Conservation (phyloP, 257 asterid species). For the Forsythia suspensa region DNA sequence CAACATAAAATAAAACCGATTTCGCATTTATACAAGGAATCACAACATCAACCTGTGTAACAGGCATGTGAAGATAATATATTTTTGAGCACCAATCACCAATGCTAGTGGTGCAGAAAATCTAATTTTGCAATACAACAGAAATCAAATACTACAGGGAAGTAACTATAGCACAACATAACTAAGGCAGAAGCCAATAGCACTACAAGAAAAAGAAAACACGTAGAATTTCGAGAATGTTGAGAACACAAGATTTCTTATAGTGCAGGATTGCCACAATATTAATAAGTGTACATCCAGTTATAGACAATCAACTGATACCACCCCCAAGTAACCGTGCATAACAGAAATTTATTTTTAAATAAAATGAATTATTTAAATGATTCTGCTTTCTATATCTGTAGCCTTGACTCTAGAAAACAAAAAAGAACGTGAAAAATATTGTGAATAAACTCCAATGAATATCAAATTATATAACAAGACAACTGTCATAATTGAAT, state of each 20-base stretch:
- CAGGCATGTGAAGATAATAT: background rate
- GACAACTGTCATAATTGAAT: background rate
- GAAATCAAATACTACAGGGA: background rate
- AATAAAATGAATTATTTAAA: conserved; percentile 11
- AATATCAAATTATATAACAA: background rate
- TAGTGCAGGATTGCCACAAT: background rate
- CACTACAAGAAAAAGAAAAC: background rate
- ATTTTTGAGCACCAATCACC: background rate
- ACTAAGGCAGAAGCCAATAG: background rate
- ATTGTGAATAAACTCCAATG: conserved; percentile 2
- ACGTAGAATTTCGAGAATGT: background rate
- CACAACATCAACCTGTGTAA: background rate
- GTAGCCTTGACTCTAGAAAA: background rate
- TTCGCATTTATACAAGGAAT: background rate
- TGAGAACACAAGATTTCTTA: background rate
- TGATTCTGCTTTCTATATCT: background rate
- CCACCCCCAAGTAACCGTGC: background rate
- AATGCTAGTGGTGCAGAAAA: background rate
- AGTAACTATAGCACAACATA: background rate
- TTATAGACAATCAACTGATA: conserved; percentile 3
- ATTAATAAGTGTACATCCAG: conserved; percentile 1
- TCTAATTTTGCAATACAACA: background rate
- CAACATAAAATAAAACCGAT: background rate
- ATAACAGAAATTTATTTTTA: background rate
- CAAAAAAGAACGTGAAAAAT: background rate